A percentile compares a stretch with the other conserved stretches of the same genome.
phyloP scores from a whole-genome alignment of 1,284 basidiomycete genomes.

The Ustilago shanxiensis region DNA sequence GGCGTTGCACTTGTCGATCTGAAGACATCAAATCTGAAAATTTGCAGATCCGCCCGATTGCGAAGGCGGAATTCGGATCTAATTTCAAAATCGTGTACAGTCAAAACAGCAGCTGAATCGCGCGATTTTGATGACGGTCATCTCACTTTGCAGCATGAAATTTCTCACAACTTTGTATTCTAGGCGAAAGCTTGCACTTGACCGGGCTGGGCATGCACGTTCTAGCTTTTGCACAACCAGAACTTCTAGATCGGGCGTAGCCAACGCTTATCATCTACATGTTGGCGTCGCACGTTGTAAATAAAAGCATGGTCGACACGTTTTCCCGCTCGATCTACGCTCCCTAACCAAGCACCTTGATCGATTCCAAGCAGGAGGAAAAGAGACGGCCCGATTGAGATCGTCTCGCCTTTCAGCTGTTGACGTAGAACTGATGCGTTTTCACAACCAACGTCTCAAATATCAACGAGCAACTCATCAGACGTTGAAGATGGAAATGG shows the following conservation, averaged over 20 bases:
- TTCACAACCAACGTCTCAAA: too few species aligned
- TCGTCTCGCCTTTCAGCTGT: too few species aligned
- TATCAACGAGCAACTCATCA: not conserved
- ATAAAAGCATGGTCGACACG: not conserved
- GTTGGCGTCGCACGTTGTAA: not conserved
- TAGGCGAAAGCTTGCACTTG: not conserved
- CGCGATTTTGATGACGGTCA: not conserved
- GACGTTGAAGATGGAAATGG: not conserved
- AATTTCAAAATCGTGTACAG: too few species aligned
- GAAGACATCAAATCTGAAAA: not conserved
- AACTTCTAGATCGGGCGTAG: constrained; percentile 5
- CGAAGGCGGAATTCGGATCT: not conserved
- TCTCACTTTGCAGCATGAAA: not conserved
- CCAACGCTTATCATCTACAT: not conserved
- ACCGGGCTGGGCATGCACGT: not conserved
- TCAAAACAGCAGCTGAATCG: too few species aligned
- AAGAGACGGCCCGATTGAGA: too few species aligned
- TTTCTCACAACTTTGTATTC: not conserved
- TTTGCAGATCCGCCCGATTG: not conserved
- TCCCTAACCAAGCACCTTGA: too few species aligned
- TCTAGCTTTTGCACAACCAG: not conserved
- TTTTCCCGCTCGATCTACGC: too few species aligned
- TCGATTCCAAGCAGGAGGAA: too few species aligned
- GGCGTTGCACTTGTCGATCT: not conserved
- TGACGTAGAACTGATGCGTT: too few species aligned